Conservation (phyloP, 495 filamentous ascomycete genomes). For the Penicillium malachiteum region DNA sequence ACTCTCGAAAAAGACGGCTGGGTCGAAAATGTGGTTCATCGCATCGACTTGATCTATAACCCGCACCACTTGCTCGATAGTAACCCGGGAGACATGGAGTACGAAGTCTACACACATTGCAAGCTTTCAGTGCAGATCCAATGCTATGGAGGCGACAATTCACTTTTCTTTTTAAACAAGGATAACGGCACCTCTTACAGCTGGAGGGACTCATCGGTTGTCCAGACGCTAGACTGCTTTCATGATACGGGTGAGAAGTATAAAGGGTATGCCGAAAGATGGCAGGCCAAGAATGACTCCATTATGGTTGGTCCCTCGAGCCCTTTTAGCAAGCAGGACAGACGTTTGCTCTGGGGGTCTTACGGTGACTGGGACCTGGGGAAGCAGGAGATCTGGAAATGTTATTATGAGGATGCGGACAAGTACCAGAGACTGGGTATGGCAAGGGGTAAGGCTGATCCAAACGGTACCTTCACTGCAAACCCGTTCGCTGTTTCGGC, state of each 20-base stretch:
- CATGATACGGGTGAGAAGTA: background rate
- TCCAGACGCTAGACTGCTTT: background rate
- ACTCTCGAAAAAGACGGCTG: background rate
- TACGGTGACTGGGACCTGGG: background rate
- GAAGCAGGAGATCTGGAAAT: background rate
- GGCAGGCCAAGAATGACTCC: background rate
- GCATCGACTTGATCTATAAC: background rate
- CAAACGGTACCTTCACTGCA: background rate
- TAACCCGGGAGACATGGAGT: background rate
- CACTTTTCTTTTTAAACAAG: background rate
- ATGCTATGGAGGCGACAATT: background rate
- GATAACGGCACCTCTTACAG: background rate
- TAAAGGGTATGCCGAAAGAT: background rate
- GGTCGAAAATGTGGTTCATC: background rate
- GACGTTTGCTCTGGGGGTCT: background rate
- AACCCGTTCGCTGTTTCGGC: background rate
- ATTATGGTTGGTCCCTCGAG: background rate
- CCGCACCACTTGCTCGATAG: background rate
- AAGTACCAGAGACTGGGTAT: background rate
- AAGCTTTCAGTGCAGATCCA: background rate
- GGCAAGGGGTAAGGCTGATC: background rate
- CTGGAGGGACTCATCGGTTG: background rate
- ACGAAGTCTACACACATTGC: background rate
- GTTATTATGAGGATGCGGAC: background rate
- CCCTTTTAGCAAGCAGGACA: background rate